Evolutionary conservation across 768 basidiomycete species (phyloP), one percentile per base, ranked within the genome.

Genomic region (Holtermanniella nyarrowii): DNA sequence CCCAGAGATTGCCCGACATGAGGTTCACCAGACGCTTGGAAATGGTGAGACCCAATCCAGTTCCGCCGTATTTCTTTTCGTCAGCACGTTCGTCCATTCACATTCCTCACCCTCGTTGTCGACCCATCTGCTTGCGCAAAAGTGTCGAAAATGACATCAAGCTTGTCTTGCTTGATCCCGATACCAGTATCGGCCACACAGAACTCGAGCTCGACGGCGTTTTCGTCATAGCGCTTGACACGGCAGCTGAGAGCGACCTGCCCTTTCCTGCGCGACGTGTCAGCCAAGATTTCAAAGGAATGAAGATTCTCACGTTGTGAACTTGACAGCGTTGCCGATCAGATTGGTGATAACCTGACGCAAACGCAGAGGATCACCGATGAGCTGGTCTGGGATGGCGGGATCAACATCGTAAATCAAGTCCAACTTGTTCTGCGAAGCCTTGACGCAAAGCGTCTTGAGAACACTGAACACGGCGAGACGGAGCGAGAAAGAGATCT

Each of bases 1-100:
- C 95, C 95, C 95, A 99, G 78, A 99, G 87, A 64, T 93, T 88
- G 43, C 95, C 95, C 61, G 88, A 82, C 95, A 99, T 99, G 61
- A 99, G 83, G 44, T 83, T 84, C 16, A 97, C 93, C 21, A 99
- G 82, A 1, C 91, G 85, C 68, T 96, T 97, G 42, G 93, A 97
- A 64, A 99, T 97, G 10, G 91, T 96, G 42, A 97, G 77, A 12
- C 93, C 93, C 2, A 99, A 77, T 63, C 93, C 93, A 0, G 93
- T 96, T 39, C 93, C 93, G 56, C 93, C 93, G 59, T 96, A 96
- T 77, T 96, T 90, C 85, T 88, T 61, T 11, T 23, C n/a, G n/a
- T 46, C 2, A 31, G 25, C 42, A 37, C 18, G 55, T 57, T 53
- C 54, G 47, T 55, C 52, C 42, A 3, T 53, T 25, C 3, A 48